Conservation (phyloP, 768 basidiomycete genomes). For the Leccinum obscurum region DNA sequence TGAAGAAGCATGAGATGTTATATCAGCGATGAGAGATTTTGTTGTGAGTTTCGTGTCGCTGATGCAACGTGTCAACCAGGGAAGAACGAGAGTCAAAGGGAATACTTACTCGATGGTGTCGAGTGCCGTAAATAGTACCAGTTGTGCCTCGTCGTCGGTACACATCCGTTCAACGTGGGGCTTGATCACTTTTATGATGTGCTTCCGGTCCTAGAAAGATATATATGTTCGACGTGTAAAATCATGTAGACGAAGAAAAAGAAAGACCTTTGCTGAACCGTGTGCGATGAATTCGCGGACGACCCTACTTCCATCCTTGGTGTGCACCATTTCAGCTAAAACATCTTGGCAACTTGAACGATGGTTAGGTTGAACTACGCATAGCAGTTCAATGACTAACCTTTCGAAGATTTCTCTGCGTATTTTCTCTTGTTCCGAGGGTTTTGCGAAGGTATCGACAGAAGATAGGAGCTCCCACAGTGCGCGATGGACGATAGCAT, state of each 20-base stretch:
- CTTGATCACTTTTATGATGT: constrained; percentile 84
- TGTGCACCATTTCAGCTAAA: constrained; percentile 91
- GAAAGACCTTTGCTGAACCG: constrained; percentile 75
- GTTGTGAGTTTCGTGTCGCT: constrained; percentile 90
- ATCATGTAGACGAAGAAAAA: not conserved
- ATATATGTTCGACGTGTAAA: not conserved
- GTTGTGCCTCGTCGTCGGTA: constrained; percentile 84
- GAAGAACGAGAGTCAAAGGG: not conserved
- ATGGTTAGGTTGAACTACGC: not conserved
- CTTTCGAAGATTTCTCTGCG: constrained; percentile 80
- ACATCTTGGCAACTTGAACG: constrained; percentile 71
- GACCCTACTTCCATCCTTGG: constrained; percentile 84
- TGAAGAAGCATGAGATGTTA: constrained; percentile 56
- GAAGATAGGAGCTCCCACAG: constrained; percentile 83
- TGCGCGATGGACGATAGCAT: constrained; percentile 85
- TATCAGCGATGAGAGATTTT: constrained; percentile 75
- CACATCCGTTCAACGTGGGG: constrained; percentile 90
- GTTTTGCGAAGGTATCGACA: constrained; percentile 56
- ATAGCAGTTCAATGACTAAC: constrained; percentile 35
- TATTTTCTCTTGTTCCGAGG: constrained; percentile 69
- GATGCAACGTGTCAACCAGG: constrained; percentile 2
- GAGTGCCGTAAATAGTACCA: constrained; percentile 86
- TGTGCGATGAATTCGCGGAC: constrained; percentile 84
- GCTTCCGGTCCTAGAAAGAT: constrained; percentile 74
- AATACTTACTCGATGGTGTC: constrained; percentile 81